phyloP scores from a whole-genome alignment of 352 stramenopile species.

The Ophiocytium majus region DNA sequence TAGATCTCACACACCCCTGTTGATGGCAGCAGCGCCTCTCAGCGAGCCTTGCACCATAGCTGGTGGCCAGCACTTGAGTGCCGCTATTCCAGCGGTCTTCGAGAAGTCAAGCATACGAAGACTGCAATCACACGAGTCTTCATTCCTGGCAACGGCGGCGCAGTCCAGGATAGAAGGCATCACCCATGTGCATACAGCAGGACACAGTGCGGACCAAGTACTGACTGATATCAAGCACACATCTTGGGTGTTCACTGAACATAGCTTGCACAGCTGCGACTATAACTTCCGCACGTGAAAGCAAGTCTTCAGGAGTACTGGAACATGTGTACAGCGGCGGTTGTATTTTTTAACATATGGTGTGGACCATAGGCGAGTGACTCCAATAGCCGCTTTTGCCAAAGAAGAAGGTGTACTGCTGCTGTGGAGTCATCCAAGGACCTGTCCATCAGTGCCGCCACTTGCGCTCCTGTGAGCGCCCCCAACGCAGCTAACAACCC shows the following conservation, averaged over 20 bases:
- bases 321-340: not conserved
- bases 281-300: not conserved
- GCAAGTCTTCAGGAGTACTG: not conserved
- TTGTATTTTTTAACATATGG: not conserved
- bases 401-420: not conserved
- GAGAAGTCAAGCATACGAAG: not conserved
- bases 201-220: not conserved
- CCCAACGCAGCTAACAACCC: too few relatives aligned
- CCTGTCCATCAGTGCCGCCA: too few relatives aligned
- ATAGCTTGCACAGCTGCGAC: not conserved
- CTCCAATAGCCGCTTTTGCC: not conserved
- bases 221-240: not conserved
- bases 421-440: too few relatives aligned
- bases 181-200: not conserved
- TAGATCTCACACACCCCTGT: not conserved
- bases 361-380: not conserved
- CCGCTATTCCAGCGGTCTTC: not conserved
- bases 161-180: not conserved
- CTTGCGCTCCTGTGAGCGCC: too few relatives aligned
- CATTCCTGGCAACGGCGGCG: not conserved
- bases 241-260: not conserved
- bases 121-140: not conserved
- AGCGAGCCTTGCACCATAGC: not conserved
- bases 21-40: not conserved
- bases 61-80: not conserved